phyloP scores from a whole-genome alignment of 371 early-diverging fungal genomes.

The Lichtheimia corymbifera region DNA sequence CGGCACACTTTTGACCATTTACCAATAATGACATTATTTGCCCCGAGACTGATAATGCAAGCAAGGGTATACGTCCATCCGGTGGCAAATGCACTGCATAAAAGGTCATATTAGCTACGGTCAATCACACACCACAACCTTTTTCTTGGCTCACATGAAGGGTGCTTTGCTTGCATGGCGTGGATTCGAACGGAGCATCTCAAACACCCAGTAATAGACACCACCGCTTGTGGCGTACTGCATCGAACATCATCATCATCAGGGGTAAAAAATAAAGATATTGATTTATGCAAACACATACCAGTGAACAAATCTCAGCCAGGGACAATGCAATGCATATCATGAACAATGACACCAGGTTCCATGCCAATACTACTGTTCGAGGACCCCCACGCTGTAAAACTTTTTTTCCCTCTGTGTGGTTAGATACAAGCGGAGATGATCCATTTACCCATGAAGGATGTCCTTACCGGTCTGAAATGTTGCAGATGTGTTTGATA shows the following conservation, averaged over 20 bases:
- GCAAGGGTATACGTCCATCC: slow-evolving; percentile 48
- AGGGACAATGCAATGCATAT: slow-evolving; percentile 63
- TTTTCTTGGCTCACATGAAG: slow-evolving; percentile 27
- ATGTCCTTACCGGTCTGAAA: slow-evolving; percentile 39
- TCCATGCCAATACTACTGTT: slow-evolving; percentile 55
- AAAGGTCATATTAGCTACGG: background rate
- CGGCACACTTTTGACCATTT: background rate
- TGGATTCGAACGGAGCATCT: slow-evolving; percentile 26
- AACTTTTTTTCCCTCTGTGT: slow-evolving; percentile 14
- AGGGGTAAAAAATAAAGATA: background rate
- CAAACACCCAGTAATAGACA: slow-evolving; percentile 63
- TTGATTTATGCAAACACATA: background rate
- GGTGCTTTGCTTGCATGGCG: slow-evolving; percentile 22
- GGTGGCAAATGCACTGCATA: slow-evolving; percentile 41
- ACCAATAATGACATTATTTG: slow-evolving; percentile 48
- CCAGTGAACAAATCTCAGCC: slow-evolving; percentile 73
- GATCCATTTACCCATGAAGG: background rate
- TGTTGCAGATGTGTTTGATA: slow-evolving; percentile 46
- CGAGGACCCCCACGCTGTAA: slow-evolving; percentile 47
- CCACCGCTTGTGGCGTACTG: slow-evolving; percentile 70
- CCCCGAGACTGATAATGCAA: slow-evolving; percentile 39
- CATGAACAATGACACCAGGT: slow-evolving; percentile 62
- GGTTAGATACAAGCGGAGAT: background rate
- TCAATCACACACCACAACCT: background rate
- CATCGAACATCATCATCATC: too few relatives aligned